Conservation (phyloP, 2,329 filamentous ascomycete genomes). For the Dothideomycetes sp. region DNA sequence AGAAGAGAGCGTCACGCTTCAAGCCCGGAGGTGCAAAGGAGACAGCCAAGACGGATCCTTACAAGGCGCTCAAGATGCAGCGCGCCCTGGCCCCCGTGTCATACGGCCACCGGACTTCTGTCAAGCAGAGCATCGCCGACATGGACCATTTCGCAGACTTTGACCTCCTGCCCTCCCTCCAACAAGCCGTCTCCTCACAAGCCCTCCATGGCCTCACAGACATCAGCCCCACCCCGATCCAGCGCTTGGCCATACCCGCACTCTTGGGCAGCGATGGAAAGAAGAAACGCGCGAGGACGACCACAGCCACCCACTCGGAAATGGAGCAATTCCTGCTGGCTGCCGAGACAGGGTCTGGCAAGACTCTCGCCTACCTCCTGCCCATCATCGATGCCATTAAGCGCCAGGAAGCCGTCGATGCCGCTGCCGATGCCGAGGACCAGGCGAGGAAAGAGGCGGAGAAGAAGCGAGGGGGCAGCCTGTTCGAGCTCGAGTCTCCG, state of each 20-base stretch:
- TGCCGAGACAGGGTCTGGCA: constrained; percentile 93
- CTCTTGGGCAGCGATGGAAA: constrained; percentile 51
- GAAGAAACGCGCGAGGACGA: constrained; percentile 23
- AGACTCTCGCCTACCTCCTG: constrained; percentile 85
- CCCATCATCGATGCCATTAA: constrained; percentile 82
- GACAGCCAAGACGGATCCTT: constrained; percentile 37
- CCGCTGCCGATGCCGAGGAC: constrained; percentile 34
- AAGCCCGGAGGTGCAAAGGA: constrained; percentile 18
- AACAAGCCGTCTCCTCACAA: constrained; percentile 60
- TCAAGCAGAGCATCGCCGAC: constrained; percentile 52
- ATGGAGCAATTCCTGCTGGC: constrained; percentile 68
- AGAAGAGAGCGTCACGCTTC: constrained; percentile 43
- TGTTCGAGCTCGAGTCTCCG: constrained; percentile 50
- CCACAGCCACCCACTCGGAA: constrained; percentile 19
- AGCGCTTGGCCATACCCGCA: constrained; percentile 76
- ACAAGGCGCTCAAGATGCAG: constrained; percentile 92
- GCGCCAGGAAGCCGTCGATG: constrained; percentile 49
- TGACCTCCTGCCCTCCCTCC: constrained; percentile 58
- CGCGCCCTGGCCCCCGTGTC: constrained; percentile 63
- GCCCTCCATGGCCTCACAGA: constrained; percentile 65
- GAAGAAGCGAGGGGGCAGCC: constrained; percentile 35
- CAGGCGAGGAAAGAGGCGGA: constrained; percentile 24
- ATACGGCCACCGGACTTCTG: constrained; percentile 54
- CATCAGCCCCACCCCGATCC: constrained; percentile 75
- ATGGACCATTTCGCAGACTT: constrained; percentile 76